A percentile compares a stretch with the other conserved stretches of the same genome.
Evolutionary conservation across 164 flowering plant genomes (phyloP).

Genomic region (Paratinospora sagittata): DNA sequence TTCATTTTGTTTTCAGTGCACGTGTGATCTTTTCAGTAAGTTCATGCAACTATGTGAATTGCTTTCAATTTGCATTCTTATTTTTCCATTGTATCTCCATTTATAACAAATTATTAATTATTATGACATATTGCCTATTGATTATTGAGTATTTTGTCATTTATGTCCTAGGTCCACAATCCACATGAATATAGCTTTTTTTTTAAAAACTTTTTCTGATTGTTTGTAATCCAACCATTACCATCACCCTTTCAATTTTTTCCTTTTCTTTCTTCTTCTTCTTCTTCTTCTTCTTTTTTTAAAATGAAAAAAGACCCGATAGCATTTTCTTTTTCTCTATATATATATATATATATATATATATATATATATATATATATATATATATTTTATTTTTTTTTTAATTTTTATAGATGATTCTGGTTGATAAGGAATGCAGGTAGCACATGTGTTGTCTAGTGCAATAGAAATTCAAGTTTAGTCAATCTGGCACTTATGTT

Average conservation of each 20-base stretch:
- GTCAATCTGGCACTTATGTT: neutral
- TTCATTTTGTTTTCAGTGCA: constrained; percentile 65
- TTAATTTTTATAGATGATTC: neutral
- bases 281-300: no score
- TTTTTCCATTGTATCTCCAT: neutral
- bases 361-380: no score
- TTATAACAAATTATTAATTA: neutral
- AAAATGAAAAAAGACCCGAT: no score
- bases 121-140: neutral
- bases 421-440: neutral
- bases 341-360: no score
- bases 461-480: neutral
- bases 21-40: constrained; percentile 76
- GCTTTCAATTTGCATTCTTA: neutral
- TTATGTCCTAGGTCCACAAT: neutral
- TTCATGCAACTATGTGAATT: constrained; percentile 4
- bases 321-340: no score
- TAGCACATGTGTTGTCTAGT: neutral
- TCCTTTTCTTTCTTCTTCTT: no score
- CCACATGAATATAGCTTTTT: neutral
- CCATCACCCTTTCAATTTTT: neutral
- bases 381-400: no score
- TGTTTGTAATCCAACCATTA: neutral
- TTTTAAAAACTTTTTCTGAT: neutral
- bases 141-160: neutral